Conservation (phyloP, 2,329 filamentous ascomycete species). For the Rutstroemia sp. region DNA sequence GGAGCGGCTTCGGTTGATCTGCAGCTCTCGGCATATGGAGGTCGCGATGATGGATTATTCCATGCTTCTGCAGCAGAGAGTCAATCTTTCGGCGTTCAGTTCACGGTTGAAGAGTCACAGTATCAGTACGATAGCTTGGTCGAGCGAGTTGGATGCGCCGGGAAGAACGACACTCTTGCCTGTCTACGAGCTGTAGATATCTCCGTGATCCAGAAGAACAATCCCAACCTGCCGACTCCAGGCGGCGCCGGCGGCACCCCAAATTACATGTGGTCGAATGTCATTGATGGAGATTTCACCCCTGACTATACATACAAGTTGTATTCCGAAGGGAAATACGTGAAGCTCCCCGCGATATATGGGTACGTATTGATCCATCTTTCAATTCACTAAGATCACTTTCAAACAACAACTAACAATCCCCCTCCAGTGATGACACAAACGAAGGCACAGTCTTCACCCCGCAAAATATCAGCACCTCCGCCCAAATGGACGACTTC, state of each 20-base stretch:
- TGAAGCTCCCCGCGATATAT: constrained; percentile 46
- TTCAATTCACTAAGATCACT: too few species aligned
- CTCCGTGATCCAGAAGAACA: constrained; percentile 35
- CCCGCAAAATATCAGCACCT: constrained; percentile 39
- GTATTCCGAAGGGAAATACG: constrained; percentile 42
- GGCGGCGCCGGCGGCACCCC: constrained; percentile 32
- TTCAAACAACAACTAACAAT: neutral
- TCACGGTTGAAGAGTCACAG: constrained; percentile 39
- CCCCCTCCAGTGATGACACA: constrained; percentile 41
- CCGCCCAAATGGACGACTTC: constrained; percentile 45
- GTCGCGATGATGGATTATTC: constrained; percentile 41
- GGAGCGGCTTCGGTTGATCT: constrained; percentile 59
- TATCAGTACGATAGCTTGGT: constrained; percentile 47
- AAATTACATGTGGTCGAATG: constrained; percentile 46
- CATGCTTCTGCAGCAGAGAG: constrained; percentile 44
- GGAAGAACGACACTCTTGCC: constrained; percentile 31
- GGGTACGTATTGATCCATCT: constrained; percentile 19
- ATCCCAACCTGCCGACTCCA: constrained; percentile 33
- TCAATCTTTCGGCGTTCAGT: constrained; percentile 42
- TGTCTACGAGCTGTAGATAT: constrained; percentile 40
- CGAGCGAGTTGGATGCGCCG: constrained; percentile 35
- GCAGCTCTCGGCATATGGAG: constrained; percentile 51
- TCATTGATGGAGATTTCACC: constrained; percentile 47
- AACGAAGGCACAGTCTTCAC: constrained; percentile 61
- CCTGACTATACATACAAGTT: constrained; percentile 41